These are phyloP conservation scores for Globisporangium canariense DNA, from an alignment of 352 stramenopile species.

Conservation along the genomic window DNA sequence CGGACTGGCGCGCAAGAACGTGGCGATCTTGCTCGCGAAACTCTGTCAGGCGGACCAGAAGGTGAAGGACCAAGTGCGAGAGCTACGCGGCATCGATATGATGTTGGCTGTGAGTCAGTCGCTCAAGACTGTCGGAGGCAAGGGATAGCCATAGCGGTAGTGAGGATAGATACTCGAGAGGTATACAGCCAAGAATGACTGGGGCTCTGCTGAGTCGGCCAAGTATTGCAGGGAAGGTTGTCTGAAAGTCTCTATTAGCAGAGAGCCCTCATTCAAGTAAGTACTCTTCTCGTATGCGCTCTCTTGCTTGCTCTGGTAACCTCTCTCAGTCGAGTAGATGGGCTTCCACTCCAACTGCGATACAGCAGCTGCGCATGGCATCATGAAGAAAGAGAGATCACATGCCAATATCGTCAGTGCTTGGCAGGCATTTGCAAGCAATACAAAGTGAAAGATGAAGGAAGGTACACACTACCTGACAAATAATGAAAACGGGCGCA, in stretches of 20 bases:
- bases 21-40: slow-evolving; percentile 71
- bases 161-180: neutral
- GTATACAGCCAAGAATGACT: neutral
- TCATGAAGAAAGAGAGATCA: neutral
- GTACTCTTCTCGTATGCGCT: neutral
- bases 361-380: slow-evolving; percentile 46
- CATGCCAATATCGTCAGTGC: neutral
- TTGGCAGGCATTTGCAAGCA: neutral
- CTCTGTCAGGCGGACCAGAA: slow-evolving; percentile 46
- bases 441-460: neutral
- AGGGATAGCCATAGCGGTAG: neutral
- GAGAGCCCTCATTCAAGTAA: neutral
- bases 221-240: neutral
- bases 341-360: slow-evolving; percentile 62
- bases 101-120: slow-evolving; percentile 67
- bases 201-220: too few species aligned
- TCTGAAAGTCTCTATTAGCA: neutral
- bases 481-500: slow-evolving; percentile 73
- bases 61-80: slow-evolving; percentile 53
- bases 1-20: slow-evolving; percentile 66
- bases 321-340: slow-evolving; percentile 38
- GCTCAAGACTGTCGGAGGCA: slow-evolving; percentile 14
- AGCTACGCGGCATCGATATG: slow-evolving; percentile 76
- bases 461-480: slow-evolving; percentile 38
- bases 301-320: neutral